phyloP scores from a whole-genome alignment of 2,329 filamentous ascomycete genomes.

The Fusarium duplospermum region DNA sequence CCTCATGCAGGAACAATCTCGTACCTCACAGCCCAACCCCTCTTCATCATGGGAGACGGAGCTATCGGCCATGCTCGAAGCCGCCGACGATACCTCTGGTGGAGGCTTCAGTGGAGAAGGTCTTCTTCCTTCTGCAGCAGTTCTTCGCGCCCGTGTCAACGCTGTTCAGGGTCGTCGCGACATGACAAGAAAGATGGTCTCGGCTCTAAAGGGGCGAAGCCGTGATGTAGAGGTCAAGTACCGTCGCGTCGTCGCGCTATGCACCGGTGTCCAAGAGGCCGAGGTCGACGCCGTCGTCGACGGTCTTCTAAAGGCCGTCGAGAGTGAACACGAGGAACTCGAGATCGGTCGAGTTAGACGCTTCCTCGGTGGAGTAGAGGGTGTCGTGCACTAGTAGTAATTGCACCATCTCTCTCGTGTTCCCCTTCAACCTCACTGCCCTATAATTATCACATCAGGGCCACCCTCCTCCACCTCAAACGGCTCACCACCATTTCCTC shows the following conservation, averaged over 20 bases:
- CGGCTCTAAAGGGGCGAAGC: conserved; percentile 80
- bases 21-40: conserved; percentile 57
- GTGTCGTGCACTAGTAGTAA: conserved; percentile 60
- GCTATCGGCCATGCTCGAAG: conserved; percentile 59
- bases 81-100: conserved; percentile 52
- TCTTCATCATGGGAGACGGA: conserved; percentile 66
- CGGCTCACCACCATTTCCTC: conserved; percentile 13
- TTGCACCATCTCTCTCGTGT: background rate
- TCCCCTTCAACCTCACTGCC: background rate
- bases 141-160: conserved; percentile 75
- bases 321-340: conserved; percentile 83
- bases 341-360: conserved; percentile 82
- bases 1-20: conserved; percentile 55
- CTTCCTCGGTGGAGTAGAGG: conserved; percentile 83
- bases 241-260: conserved; percentile 86
- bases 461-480: background rate
- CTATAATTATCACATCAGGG: background rate
- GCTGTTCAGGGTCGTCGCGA: conserved; percentile 78
- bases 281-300: conserved; percentile 86
- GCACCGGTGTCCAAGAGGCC: conserved; percentile 81
- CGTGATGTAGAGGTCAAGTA: conserved; percentile 90
- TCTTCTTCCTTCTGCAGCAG: conserved; percentile 67
- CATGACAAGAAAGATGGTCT: conserved; percentile 74
- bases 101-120: conserved; percentile 53
- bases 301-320: conserved; percentile 84